Evolutionary conservation across 2,329 filamentous ascomycete species (phyloP), one percentile per base, ranked within the genome.

Genomic region (Fonsecaea erecta): DNA sequence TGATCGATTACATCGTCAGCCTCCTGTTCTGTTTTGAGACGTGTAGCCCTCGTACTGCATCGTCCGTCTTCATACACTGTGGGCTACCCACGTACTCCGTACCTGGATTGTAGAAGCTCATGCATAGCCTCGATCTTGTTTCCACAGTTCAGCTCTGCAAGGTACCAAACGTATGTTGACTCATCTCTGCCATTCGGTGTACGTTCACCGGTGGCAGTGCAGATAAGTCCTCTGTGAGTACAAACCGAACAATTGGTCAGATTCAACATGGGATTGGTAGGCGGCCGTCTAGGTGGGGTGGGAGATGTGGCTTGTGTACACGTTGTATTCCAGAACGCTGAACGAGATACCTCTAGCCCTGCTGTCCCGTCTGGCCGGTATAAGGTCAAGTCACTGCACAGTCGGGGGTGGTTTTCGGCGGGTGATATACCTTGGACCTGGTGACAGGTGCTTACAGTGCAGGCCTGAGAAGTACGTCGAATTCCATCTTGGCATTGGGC

Each of bases 141-240:
- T 48, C 16, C 37, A 30, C 40, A 26, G 32, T 48, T 60, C 60
- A 66, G 64, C 46, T 62, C 63, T 62, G 63, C 63, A 62, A 65
- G 63, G 63, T 62, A 65, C 58, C 30, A 37, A 30, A 60, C 30
- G 56, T 32, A 60, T 14, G 57, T 60, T 60, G 57, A 60, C 57
- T 60, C 46, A 60, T 60, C 52, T 6, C 53, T 26, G 43, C 11
- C 5, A 26, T 26, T 14, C 43, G 43, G 18, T 21, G 21, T 24
- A 48, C 43, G 43, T 48, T 24, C 21, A 48, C 43, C 21, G 43
- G 60, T 62, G 62, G 62, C 62, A 64, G 62, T 59, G 62, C 62
- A 48, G 51, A 54, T 46, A 37, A 24, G 21, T 53, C 28, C 21
- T 48, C 9, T 48, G 43, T 14, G 18, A 24, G 21, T 12, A 14